Conservation (phyloP, 2,329 filamentous ascomycete species). For the Colletotrichum noveboracense region DNA sequence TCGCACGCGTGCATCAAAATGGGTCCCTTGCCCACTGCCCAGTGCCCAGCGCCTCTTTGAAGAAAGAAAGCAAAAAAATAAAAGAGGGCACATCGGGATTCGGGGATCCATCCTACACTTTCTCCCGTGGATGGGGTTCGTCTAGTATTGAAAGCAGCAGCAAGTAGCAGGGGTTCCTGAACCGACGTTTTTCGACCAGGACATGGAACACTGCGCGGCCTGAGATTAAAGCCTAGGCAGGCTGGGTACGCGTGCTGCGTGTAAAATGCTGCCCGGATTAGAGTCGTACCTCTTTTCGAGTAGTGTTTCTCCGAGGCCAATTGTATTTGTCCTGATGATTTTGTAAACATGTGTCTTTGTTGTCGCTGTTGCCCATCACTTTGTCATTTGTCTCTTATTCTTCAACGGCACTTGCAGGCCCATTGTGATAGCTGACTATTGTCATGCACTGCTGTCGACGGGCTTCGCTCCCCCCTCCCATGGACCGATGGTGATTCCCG, state of each 20-base stretch:
- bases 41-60: background rate
- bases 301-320: background rate
- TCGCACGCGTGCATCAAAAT: constrained; percentile 5
- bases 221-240: background rate
- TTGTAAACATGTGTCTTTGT: background rate
- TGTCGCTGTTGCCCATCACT: background rate
- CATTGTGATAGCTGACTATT: background rate
- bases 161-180: background rate
- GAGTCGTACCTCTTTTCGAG: background rate
- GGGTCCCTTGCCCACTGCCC: background rate
- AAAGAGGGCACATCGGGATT: constrained; percentile 12
- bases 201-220: constrained; percentile 1
- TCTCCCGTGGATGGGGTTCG: background rate
- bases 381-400: background rate
- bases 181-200: background rate
- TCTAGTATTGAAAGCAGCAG: background rate
- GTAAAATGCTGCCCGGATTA: background rate
- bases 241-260: background rate
- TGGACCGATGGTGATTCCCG: background rate
- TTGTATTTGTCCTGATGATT: background rate
- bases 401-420: background rate
- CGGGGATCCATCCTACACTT: constrained; percentile 13
- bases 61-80: background rate
- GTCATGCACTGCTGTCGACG: background rate
- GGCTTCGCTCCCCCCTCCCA: background rate